Evolutionary conservation across 108 stramenopile genomes (phyloP).

Genomic region (Nitzschia sp.): DNA sequence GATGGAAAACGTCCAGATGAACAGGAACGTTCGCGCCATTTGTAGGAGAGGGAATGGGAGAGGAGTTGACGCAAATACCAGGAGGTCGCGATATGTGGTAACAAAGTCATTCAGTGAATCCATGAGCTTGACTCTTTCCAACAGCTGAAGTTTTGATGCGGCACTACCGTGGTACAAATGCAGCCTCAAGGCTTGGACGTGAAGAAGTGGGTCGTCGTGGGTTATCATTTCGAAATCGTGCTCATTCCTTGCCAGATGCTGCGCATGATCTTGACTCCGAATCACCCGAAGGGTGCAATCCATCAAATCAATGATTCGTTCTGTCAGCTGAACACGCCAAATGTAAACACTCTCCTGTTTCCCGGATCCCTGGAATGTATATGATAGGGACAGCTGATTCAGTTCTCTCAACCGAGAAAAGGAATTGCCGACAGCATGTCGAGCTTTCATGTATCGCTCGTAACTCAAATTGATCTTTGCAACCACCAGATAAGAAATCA

Average conservation of each 20-base stretch:
- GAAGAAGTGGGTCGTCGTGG: conserved; percentile 42
- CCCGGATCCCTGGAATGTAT: conserved; percentile 1
- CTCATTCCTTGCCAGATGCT: conserved; percentile 29
- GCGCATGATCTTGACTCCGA: conserved; percentile 33
- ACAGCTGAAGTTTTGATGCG: conserved; percentile 24
- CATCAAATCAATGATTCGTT: conserved; percentile 38
- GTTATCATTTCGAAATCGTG: neutral
- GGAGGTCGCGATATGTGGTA: conserved; percentile 29
- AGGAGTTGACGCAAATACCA: conserved; percentile 48
- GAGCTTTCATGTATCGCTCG: conserved; percentile 50
- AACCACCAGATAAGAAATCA: conserved; percentile 56
- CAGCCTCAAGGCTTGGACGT: conserved; percentile 49
- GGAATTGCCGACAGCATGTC: conserved; percentile 33
- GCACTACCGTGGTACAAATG: conserved; percentile 43
- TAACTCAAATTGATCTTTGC: conserved; percentile 57
- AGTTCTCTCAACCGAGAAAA: conserved; percentile 43
- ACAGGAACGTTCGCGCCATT: conserved; percentile 64
- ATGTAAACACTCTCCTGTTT: conserved; percentile 4
- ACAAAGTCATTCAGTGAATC: conserved; percentile 50
- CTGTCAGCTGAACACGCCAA: conserved; percentile 26
- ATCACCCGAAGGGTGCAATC: conserved; percentile 28
- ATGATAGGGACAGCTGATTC: conserved; percentile 41
- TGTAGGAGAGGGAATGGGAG: conserved; percentile 64
- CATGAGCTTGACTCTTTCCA: conserved; percentile 49
- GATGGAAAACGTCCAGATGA: conserved; percentile 51